Evolutionary conservation across 176 grass and related monocot species (phyloP).

Genomic region (Rhynchospora breviuscula): DNA sequence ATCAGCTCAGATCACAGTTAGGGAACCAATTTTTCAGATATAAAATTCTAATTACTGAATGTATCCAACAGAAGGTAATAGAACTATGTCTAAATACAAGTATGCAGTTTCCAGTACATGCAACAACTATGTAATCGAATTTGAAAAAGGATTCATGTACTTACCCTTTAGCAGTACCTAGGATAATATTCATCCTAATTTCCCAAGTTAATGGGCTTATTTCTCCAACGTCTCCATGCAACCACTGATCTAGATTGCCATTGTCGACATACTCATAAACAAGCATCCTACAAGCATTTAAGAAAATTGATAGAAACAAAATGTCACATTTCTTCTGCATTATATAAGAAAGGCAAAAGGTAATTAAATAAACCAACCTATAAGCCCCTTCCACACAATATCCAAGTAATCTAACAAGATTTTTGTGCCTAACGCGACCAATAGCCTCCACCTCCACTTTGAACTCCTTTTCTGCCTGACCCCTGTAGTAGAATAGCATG

Average conservation of each 20-base stretch:
- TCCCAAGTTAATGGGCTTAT: slow-evolving; percentile 72
- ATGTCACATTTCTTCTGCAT: background rate
- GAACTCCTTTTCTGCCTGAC: slow-evolving; percentile 92
- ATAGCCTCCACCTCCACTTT: slow-evolving; percentile 66
- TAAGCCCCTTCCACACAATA: slow-evolving; percentile 82
- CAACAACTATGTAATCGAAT: background rate
- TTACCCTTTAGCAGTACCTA: slow-evolving; percentile 94
- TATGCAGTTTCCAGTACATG: background rate
- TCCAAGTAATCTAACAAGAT: slow-evolving; percentile 86
- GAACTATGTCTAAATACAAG: background rate
- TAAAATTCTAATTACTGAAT: background rate
- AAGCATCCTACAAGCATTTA: slow-evolving; percentile 56
- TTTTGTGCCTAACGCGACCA: slow-evolving; percentile 93
- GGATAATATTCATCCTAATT: slow-evolving; percentile 86
- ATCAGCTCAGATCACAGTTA: background rate
- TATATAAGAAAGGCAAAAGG: slow-evolving; percentile 14
- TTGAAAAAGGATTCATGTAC: background rate
- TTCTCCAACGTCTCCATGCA: slow-evolving; percentile 61
- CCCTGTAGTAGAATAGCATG: slow-evolving; percentile 37
- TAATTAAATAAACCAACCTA: slow-evolving; percentile 37
- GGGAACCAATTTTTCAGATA: background rate
- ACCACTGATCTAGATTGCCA: slow-evolving; percentile 70
- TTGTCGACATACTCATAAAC: slow-evolving; percentile 91
- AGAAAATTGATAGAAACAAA: background rate
- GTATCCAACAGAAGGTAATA: background rate